Evolutionary conservation across 805 yeast genomes (phyloP), one percentile per base, ranked within the genome.

Genomic region (Ogataea ganodermae): DNA sequence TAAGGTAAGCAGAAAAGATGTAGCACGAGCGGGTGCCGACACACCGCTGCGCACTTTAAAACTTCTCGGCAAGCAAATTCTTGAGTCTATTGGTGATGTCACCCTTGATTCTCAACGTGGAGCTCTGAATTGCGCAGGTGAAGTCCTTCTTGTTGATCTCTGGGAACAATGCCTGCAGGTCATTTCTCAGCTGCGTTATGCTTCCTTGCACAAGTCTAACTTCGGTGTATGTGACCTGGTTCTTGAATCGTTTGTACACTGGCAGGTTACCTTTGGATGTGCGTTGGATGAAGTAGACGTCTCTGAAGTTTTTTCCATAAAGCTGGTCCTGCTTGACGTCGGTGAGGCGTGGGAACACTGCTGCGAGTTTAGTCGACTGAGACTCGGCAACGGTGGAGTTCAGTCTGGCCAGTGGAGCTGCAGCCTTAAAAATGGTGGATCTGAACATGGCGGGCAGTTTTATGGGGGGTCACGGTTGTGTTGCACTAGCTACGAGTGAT

Each of bases 151-250:
- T 66, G 28, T 76, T 64, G 20, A 84, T 70, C 12, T 68, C 66
- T 4, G 81, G 80, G 36, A 86, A 63, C 21, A 72, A 60, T 13
- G 61, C 65, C 51, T 79, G 78, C 48, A 89, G 67, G 60, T 89
- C 96, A 44, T 78, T 71, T 63, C 86, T 83, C 48, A 90, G 72
- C 48, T 78, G 83, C 5, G 74, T 65, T 12, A 81, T 72, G 63
- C 86, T 83, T 5, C 97, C 97, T 49, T 75, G 69, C 42, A 89
- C 75, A 50, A 80, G 79, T 62, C 86, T 81, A 22, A 89, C 74
- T 60, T 88, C 90, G 0, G 97, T 89, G 58, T 78, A 77, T n/a
- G 74, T 68, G 12, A 73, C 71, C 50, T 81, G 83, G 50, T 80
- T 79, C 62, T 82, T 87, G 52, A 74, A 66, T 52, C 86, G 89